Conservation (phyloP, 768 basidiomycete species). For the Dioszegia hungarica region DNA sequence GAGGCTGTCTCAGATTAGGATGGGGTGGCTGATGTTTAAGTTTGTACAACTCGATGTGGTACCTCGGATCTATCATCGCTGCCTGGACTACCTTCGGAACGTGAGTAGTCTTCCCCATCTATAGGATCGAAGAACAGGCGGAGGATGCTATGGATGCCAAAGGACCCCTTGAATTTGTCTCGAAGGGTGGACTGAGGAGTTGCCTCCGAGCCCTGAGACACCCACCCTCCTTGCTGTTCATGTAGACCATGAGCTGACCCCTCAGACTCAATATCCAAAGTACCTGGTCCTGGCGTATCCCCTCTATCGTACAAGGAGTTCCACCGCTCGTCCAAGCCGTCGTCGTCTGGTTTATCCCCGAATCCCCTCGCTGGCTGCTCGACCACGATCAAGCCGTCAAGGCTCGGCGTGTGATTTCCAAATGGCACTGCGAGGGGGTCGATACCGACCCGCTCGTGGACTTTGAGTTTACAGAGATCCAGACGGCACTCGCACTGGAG, state of each 20-base stretch:
- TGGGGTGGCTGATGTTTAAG: no score
- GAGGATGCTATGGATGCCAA: no score
- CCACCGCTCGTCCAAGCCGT: slow-evolving; percentile 3
- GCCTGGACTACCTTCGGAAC: slow-evolving; percentile 63
- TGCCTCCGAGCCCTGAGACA: no score
- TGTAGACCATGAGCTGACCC: slow-evolving; percentile 51
- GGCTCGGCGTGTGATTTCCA: slow-evolving; percentile 7
- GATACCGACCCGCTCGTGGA: slow-evolving; percentile 9
- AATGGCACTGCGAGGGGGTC: slow-evolving; percentile 10
- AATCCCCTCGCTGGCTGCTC: slow-evolving; percentile 21
- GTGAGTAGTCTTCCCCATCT: slow-evolving; percentile 34
- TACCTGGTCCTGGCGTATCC: slow-evolving; percentile 57
- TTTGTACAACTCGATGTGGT: slow-evolving; percentile 64
- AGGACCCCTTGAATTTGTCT: no score
- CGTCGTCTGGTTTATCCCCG: slow-evolving; percentile 16
- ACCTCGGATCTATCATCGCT: slow-evolving; percentile 60
- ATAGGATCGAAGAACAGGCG: no score
- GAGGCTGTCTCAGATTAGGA: no score
- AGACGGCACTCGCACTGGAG: slow-evolving; percentile 12
- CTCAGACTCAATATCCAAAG: slow-evolving; percentile 42
- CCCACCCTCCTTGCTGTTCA: no score
- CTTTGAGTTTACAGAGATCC: slow-evolving; percentile 16
- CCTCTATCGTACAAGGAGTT: slow-evolving; percentile 33
- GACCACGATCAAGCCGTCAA: slow-evolving; percentile 8
- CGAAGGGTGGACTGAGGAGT: no score